These are phyloP conservation scores for Plasmodium fragile DNA, from an alignment of 169 alveolate genomes.

Conservation along the genomic window DNA sequence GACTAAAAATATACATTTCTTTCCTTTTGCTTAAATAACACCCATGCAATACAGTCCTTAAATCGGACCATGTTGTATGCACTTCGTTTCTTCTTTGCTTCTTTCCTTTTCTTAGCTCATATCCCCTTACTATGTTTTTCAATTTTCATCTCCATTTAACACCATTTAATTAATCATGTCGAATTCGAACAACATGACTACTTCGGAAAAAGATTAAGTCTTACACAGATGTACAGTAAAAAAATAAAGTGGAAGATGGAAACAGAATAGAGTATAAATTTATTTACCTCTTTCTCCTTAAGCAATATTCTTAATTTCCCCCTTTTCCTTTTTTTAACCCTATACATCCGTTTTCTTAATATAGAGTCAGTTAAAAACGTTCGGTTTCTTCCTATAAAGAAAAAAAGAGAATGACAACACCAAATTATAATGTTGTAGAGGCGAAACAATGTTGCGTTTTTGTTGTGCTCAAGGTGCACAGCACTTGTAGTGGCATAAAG, in stretches of 20 bases:
- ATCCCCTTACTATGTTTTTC: background rate
- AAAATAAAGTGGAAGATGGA: constrained; percentile 24
- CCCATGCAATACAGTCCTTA: background rate
- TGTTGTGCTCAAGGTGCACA: background rate
- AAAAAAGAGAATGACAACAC: background rate
- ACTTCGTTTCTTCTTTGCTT: background rate
- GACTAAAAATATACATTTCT: background rate
- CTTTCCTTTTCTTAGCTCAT: background rate
- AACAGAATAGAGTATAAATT: constrained; percentile 32
- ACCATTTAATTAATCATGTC: background rate
- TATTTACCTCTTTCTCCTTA: constrained; percentile 46
- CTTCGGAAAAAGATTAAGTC: constrained; percentile 4
- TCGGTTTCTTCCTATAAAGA: constrained; percentile 51
- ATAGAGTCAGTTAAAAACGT: constrained; percentile 28
- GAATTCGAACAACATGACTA: background rate
- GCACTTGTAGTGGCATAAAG: background rate
- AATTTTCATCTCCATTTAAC: background rate
- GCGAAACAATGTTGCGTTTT: background rate
- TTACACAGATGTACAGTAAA: constrained; percentile 24
- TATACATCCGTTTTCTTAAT: constrained; percentile 15
- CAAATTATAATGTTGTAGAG: background rate
- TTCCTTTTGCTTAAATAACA: background rate
- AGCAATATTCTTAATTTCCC: constrained; percentile 18
- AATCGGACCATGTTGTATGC: background rate
- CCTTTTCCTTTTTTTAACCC: constrained; percentile 25